These are phyloP conservation scores for Abrus precatorius DNA, from an alignment of 306 rosid species.

Conservation along the genomic window DNA sequence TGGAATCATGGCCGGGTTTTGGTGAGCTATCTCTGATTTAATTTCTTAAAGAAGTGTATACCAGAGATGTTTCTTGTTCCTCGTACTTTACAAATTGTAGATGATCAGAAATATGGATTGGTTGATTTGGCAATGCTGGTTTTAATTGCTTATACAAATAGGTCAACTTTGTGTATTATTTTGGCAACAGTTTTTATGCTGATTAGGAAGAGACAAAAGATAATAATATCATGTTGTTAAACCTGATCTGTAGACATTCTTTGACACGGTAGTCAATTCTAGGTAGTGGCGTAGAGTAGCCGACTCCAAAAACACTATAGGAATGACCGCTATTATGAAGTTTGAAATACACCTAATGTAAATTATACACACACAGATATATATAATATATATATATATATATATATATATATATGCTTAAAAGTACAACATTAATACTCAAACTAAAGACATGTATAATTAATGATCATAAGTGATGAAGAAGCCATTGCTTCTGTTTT, in stretches of 20 bases:
- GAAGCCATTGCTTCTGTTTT: too few relatives aligned
- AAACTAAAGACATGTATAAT: too few relatives aligned
- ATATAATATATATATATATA: too few relatives aligned
- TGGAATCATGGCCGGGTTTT: neutral
- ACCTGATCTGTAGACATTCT: neutral
- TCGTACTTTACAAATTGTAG: neutral
- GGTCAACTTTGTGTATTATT: conserved; percentile 18
- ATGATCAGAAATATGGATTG: neutral
- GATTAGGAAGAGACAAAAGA: neutral
- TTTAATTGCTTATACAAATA: neutral
- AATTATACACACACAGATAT: too few relatives aligned
- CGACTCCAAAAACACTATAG: too few relatives aligned
- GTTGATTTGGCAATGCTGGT: neutral
- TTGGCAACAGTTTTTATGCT: conserved; percentile 1
- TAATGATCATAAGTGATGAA: too few relatives aligned
- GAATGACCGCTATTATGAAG: too few relatives aligned
- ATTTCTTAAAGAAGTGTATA: neutral
- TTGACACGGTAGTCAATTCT: neutral
- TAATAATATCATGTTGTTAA: neutral
- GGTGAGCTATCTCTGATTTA: conserved; percentile 15
- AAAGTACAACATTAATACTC: too few relatives aligned
- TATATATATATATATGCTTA: too few relatives aligned
- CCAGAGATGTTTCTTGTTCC: neutral
- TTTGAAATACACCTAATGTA: too few relatives aligned
- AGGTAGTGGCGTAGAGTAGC: too few relatives aligned